These are phyloP conservation scores for Mycena galopus DNA, from an alignment of 768 basidiomycete species.

Conservation along the genomic window DNA sequence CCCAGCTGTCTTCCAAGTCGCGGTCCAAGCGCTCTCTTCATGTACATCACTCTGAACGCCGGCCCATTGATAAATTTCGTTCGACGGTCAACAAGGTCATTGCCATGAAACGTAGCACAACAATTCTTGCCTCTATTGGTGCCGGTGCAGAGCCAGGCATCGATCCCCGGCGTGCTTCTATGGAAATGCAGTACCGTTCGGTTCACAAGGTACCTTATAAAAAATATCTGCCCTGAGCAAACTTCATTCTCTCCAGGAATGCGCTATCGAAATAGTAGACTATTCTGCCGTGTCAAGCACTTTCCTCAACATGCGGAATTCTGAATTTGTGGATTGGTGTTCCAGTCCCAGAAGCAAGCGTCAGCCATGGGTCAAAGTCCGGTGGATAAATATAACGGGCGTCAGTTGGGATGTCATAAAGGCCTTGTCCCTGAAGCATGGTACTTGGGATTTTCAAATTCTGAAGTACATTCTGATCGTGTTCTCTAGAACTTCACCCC, in stretches of 20 bases:
- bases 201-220: slow-evolving; percentile 46
- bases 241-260: slow-evolving; percentile 52
- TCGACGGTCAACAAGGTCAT: slow-evolving; percentile 59
- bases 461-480: slow-evolving; percentile 25
- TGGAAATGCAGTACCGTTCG: slow-evolving; percentile 62
- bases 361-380: slow-evolving; percentile 59
- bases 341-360: slow-evolving; percentile 44
- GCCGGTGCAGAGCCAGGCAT: slow-evolving; percentile 77
- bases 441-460: slow-evolving; percentile 52
- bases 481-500: slow-evolving; percentile 66
- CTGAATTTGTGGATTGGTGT: slow-evolving; percentile 62
- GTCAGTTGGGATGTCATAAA: too few species aligned
- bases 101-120: slow-evolving; percentile 56
- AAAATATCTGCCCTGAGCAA: too few species aligned
- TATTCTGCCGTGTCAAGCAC: slow-evolving; percentile 63
- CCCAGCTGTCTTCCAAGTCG: slow-evolving; percentile 18
- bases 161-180: slow-evolving; percentile 65
- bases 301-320: slow-evolving; percentile 62
- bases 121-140: slow-evolving; percentile 41
- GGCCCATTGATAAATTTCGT: slow-evolving; percentile 54
- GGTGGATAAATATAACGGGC: slow-evolving; percentile 80
- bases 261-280: slow-evolving; percentile 71
- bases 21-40: slow-evolving; percentile 33
- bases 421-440: slow-evolving; percentile 67
- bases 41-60: slow-evolving; percentile 13